Conservation (phyloP, 2,329 filamentous ascomycete genomes). For the Alternaria panax region DNA sequence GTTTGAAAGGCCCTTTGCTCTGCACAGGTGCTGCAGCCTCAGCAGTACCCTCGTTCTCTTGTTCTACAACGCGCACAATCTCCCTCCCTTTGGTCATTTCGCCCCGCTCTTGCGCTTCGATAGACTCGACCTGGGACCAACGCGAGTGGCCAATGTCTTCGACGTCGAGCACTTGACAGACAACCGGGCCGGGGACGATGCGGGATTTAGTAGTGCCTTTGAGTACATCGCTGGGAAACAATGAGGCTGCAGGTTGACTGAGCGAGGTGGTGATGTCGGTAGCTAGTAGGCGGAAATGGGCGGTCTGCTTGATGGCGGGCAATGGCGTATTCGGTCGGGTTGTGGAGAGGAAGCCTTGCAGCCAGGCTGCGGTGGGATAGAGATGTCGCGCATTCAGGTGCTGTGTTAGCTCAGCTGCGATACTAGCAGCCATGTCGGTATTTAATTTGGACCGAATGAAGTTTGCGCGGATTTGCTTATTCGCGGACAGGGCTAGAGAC, state of each 20-base stretch:
- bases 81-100: conserved; percentile 79
- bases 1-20: conserved; percentile 72
- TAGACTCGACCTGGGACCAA: conserved; percentile 86
- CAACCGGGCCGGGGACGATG: conserved; percentile 66
- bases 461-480: conserved; percentile 1
- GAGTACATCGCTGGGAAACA: conserved; percentile 66
- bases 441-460: conserved; percentile 6
- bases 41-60: conserved; percentile 54
- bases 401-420: conserved; percentile 52
- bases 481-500: background rate
- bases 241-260: conserved; percentile 49
- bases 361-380: conserved; percentile 66
- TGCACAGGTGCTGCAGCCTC: conserved; percentile 32
- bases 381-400: conserved; percentile 66
- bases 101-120: conserved; percentile 75
- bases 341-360: conserved; percentile 67
- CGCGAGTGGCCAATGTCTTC: conserved; percentile 81
- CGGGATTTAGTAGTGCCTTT: conserved; percentile 64
- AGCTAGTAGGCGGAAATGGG: conserved; percentile 79
- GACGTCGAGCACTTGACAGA: conserved; percentile 84
- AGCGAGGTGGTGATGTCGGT: conserved; percentile 75
- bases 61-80: conserved; percentile 74
- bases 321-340: conserved; percentile 66
- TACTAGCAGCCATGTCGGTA: conserved; percentile 36
- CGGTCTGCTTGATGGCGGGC: conserved; percentile 77